Conservation (phyloP, 2,329 filamentous ascomycete genomes). For the Cryphonectria naterciae region DNA sequence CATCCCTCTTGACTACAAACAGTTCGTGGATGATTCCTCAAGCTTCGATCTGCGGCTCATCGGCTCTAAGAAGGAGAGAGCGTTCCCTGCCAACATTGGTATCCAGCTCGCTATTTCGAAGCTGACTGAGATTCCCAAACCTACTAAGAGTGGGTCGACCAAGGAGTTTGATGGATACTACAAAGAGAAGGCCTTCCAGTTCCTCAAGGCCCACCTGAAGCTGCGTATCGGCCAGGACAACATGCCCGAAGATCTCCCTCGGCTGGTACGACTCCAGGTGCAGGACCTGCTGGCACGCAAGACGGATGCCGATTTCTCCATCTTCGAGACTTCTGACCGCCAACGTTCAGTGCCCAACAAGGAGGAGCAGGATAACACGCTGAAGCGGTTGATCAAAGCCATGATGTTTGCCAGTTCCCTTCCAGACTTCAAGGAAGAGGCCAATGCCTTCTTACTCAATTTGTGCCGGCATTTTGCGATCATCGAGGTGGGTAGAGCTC, state of each 20-base stretch:
- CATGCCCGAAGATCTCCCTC: slow-evolving; percentile 85
- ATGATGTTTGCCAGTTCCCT: slow-evolving; percentile 84
- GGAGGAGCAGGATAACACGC: slow-evolving; percentile 75
- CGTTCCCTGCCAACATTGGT: slow-evolving; percentile 85
- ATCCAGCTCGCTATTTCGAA: slow-evolving; percentile 89
- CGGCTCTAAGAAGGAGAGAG: slow-evolving; percentile 84
- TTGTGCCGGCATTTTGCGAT: slow-evolving; percentile 89
- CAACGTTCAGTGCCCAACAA: slow-evolving; percentile 87
- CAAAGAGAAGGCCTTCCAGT: slow-evolving; percentile 88
- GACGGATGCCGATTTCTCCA: slow-evolving; percentile 69
- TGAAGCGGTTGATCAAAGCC: slow-evolving; percentile 89
- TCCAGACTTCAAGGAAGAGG: slow-evolving; percentile 76
- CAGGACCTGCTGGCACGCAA: slow-evolving; percentile 80
- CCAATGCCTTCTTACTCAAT: slow-evolving; percentile 75
- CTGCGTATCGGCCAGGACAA: slow-evolving; percentile 85
- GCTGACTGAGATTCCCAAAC: slow-evolving; percentile 78
- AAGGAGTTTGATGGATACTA: slow-evolving; percentile 80
- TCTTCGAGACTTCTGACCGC: slow-evolving; percentile 76
- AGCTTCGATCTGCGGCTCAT: slow-evolving; percentile 89
- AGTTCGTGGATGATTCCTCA: slow-evolving; percentile 83
- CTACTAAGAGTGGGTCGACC: slow-evolving; percentile 48
- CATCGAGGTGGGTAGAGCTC: slow-evolving; percentile 83
- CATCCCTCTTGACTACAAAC: slow-evolving; percentile 79
- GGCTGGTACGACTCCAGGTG: slow-evolving; percentile 83
- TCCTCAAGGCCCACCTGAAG: slow-evolving; percentile 89